phyloP scores from a whole-genome alignment of 805 yeast genomes.

The Cyberlindnera subsufficiens region DNA sequence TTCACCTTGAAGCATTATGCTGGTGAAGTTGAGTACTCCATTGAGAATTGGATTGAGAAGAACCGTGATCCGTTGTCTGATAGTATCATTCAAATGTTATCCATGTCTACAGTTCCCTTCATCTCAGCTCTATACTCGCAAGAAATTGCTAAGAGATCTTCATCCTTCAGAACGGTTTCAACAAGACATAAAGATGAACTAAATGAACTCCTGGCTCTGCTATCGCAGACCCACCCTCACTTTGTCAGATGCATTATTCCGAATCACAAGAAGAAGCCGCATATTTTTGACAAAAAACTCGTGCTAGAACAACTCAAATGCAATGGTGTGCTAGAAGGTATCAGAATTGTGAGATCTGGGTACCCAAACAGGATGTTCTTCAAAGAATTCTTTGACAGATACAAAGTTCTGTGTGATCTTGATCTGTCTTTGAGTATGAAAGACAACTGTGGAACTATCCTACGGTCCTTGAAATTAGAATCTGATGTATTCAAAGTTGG shows the following conservation, averaged over 20 bases:
- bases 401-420: slow-evolving; percentile 45
- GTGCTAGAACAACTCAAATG: slow-evolving; percentile 89
- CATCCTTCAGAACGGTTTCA: slow-evolving; percentile 72
- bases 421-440: slow-evolving; percentile 45
- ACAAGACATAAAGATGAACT: slow-evolving; percentile 87
- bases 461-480: slow-evolving; percentile 59
- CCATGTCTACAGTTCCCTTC: slow-evolving; percentile 50
- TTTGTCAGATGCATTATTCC: slow-evolving; percentile 96
- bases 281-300: slow-evolving; percentile 62
- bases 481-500: slow-evolving; percentile 86
- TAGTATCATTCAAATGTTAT: slow-evolving; percentile 54
- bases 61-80: slow-evolving; percentile 92
- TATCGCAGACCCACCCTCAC: slow-evolving; percentile 84
- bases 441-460: slow-evolving; percentile 61
- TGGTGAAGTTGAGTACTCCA: slow-evolving; percentile 89
- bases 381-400: slow-evolving; percentile 71
- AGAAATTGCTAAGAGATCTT: slow-evolving; percentile 27
- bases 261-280: slow-evolving; percentile 67
- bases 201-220: slow-evolving; percentile 59
- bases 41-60: slow-evolving; percentile 90
- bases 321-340: slow-evolving; percentile 97
- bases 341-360: slow-evolving; percentile 94
- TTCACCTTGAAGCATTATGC: slow-evolving; percentile 91
- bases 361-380: slow-evolving; percentile 90
- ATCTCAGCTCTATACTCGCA: slow-evolving; percentile 48